A percentile compares a stretch with the other conserved stretches of the same genome.
Evolutionary conservation across 179 eudicot genomes (phyloP).

Genomic region (Carnegiea gigantea): DNA sequence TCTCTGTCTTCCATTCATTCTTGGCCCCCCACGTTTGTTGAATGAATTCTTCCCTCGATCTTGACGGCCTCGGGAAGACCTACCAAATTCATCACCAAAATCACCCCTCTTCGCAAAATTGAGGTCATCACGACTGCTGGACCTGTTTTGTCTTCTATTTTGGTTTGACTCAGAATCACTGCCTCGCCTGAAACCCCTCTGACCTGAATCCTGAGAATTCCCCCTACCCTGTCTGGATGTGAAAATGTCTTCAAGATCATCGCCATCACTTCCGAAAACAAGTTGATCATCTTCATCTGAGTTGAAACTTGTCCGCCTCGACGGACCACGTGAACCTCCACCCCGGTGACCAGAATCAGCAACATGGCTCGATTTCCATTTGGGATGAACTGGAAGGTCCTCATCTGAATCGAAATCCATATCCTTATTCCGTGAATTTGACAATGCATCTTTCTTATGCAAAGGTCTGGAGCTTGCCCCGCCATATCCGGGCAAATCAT

Average conservation of each 20-base stretch:
- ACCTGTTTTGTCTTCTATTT: constrained; percentile 15
- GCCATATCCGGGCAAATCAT: constrained; percentile 26
- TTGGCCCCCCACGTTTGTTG: constrained; percentile 7
- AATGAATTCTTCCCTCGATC: background rate
- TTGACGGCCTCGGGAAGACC: constrained; percentile 29
- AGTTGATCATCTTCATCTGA: constrained; percentile 61
- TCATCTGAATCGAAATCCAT: constrained; percentile 63
- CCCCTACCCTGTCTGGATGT: constrained; percentile 29
- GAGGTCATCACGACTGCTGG: no score
- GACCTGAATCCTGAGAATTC: constrained; percentile 28
- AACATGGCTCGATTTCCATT: constrained; percentile 76
- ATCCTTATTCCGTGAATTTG: constrained; percentile 49
- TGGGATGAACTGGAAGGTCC: constrained; percentile 68
- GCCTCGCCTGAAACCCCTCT: constrained; percentile 31
- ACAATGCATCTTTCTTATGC: constrained; percentile 26
- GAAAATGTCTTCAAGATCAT: constrained; percentile 32
- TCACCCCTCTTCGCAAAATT: background rate
- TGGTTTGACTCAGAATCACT: constrained; percentile 25
- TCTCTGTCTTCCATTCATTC: constrained; percentile 20
- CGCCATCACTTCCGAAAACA: constrained; percentile 54
- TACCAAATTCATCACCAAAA: constrained; percentile 26
- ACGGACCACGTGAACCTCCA: constrained; percentile 34
- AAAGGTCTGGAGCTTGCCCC: constrained; percentile 31
- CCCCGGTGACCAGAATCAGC: constrained; percentile 45
- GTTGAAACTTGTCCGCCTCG: constrained; percentile 28